These are phyloP conservation scores for Teunomyces lycoperdinae DNA, from an alignment of 805 yeast genomes.

Conservation along the genomic window DNA sequence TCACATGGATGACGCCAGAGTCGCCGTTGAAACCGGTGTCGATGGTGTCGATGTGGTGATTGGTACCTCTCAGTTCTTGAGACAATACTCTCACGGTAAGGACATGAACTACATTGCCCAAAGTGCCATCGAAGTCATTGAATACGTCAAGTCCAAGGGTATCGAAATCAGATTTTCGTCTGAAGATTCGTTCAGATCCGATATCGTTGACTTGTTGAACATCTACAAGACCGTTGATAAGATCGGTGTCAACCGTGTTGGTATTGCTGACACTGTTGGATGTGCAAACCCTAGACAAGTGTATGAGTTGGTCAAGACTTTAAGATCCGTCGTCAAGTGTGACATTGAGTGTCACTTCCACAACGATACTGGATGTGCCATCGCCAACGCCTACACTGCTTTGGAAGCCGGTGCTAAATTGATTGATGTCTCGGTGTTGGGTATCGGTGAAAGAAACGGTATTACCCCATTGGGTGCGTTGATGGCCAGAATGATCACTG, in stretches of 20 bases:
- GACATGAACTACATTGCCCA: conserved; percentile 60
- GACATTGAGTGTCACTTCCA: conserved; percentile 63
- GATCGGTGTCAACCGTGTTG: conserved; percentile 60
- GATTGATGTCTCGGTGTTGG: conserved; percentile 57
- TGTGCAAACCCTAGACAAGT: conserved; percentile 66
- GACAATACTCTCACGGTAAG: conserved; percentile 58
- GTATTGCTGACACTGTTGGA: conserved; percentile 64
- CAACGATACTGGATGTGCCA: conserved; percentile 63
- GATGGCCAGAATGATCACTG: conserved; percentile 63
- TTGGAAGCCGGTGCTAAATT: conserved; percentile 61
- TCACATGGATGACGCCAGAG: conserved; percentile 60
- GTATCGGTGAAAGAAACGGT: conserved; percentile 65
- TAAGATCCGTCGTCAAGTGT: conserved; percentile 55
- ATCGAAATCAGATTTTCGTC: conserved; percentile 57
- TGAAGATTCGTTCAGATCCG: conserved; percentile 60
- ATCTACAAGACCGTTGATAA: conserved; percentile 60
- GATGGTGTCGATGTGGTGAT: conserved; percentile 62
- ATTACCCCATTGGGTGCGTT: conserved; percentile 60
- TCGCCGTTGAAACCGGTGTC: conserved; percentile 61
- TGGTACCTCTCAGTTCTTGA: conserved; percentile 56
- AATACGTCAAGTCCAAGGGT: conserved; percentile 59
- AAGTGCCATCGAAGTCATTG: conserved; percentile 56
- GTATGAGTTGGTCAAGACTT: conserved; percentile 55
- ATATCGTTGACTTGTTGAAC: conserved; percentile 56
- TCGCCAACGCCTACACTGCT: conserved; percentile 62